Percentiles rank a stretch among this genome's conserved stretches.
Evolutionary conservation across 371 early-diverging fungal genomes (phyloP).

Genomic region (Zychaea mexicana): DNA sequence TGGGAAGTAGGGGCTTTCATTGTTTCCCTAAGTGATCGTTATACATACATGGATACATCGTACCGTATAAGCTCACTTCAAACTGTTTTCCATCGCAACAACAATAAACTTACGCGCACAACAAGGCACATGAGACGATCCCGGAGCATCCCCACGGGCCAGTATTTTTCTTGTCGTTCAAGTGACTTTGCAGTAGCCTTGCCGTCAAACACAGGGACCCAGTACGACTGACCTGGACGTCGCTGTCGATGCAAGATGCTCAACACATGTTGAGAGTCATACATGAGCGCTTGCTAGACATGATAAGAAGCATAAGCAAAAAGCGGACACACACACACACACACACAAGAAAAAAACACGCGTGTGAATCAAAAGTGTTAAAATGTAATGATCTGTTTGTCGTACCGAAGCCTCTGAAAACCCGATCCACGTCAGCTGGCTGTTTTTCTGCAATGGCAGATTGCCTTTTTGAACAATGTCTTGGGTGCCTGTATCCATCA

Average conservation of each 20-base stretch:
- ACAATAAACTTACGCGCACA: slow-evolving; percentile 50
- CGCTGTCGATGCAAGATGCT: slow-evolving; percentile 62
- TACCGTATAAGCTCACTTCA: not conserved
- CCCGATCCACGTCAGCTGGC: slow-evolving; percentile 80
- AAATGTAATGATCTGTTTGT: not conserved
- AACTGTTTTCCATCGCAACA: not conserved
- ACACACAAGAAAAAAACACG: not conserved
- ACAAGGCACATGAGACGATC: slow-evolving; percentile 65
- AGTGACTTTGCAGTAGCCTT: slow-evolving; percentile 21
- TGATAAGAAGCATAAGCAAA: not conserved
- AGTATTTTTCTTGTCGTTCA: slow-evolving; percentile 57
- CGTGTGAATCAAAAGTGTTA: not conserved
- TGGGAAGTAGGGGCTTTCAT: slow-evolving; percentile 72
- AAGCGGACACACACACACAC: no score
- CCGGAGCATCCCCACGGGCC: slow-evolving; percentile 77
- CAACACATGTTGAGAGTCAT: slow-evolving; percentile 70
- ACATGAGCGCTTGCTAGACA: slow-evolving; percentile 62
- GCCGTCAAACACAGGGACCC: slow-evolving; percentile 80
- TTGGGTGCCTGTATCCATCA: slow-evolving; percentile 66
- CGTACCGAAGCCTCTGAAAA: slow-evolving; percentile 78
- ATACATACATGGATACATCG: not conserved
- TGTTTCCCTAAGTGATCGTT: slow-evolving; percentile 18
- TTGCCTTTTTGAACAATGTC: slow-evolving; percentile 61
- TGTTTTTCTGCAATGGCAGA: slow-evolving; percentile 67
- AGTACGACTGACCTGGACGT: slow-evolving; percentile 61